Evolutionary conservation across 1,139 yeast genomes (phyloP).

Genomic region (Kodamaea ohmeri): DNA sequence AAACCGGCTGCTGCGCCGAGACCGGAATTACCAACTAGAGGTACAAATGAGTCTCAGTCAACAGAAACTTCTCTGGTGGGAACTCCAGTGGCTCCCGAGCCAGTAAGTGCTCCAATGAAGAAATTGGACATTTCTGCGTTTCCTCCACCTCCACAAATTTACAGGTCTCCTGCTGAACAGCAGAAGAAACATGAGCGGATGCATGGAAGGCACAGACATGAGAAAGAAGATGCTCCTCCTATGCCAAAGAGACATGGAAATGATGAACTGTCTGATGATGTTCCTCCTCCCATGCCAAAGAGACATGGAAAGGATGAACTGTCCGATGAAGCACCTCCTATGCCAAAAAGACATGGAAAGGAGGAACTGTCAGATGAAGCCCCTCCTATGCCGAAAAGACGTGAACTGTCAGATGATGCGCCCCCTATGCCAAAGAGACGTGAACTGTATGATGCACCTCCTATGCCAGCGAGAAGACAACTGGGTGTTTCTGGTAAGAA

Average conservation of each 20-base stretch:
- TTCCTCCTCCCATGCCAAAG: too few species aligned
- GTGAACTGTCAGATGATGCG: neutral
- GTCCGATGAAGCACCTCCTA: constrained; percentile 2
- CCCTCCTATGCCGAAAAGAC: neutral
- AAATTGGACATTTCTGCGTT: constrained; percentile 1
- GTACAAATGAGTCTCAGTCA: neutral
- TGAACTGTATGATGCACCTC: neutral
- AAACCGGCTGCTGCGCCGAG: too few species aligned
- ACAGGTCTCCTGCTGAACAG: constrained; percentile 1
- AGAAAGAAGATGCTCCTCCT: constrained; percentile 3
- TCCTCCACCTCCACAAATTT: constrained; percentile 4
- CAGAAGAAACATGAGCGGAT: neutral
- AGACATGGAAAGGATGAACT: neutral
- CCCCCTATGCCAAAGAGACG: neutral
- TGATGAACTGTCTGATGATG: too few species aligned
- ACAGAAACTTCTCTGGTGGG: neutral
- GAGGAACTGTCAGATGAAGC: neutral
- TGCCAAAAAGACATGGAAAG: constrained; percentile 7
- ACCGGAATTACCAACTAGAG: too few species aligned
- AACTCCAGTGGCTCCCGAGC: neutral
- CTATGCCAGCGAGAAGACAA: neutral
- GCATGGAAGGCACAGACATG: neutral
- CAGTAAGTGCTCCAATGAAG: neutral
- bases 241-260: constrained; percentile 8
- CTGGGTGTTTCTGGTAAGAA: constrained; percentile 21